Base-by-base conservation (phyloP, 768 basidiomycete species). In the Mycena filopes region DNA sequence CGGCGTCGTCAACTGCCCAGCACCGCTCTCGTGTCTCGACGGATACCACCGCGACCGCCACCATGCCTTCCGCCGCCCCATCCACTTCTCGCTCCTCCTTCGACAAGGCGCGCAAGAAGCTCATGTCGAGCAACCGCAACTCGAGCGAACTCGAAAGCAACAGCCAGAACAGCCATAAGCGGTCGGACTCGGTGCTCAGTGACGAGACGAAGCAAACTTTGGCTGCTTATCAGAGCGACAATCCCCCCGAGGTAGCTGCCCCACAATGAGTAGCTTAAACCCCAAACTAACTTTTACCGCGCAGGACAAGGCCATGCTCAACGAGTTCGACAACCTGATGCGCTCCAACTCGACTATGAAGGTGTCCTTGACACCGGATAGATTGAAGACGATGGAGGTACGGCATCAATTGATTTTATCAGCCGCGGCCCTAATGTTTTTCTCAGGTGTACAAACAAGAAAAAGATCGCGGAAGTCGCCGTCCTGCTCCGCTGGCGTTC, bases 261-360 rank as follows among this genome's bases (percentile, higher is more conserved):
- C 36, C 36, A 11, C 70, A 57, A 77, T 73, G 4, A 60, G 26
- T 42, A 54, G 47, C 31, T 66, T 70, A 23, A 54, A 62, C 55
- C 46, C 12, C 58, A 43, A 45, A 11, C 28, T 53, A 20, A 66
- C 42, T 69, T 59, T 55, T 54, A n/a, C n/a, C 16, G 11, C 42
- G 16, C 71, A 92, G 87, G 86, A 88, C 74, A 76, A 86, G 74
- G 74, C 80, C 67, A 75, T 85, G 71, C 82, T 87, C 60, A 89
- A 92, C 67, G 93, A 97, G 75, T 98, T 99, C 76, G 96, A 99
- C 77, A 89, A 95, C 76, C 82, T 98, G 77, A 91, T 99, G 89
- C 88, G 87, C 55, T 95, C 93, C 63, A 87, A 91, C 64, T 84
- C 91, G 62, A 98, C 96, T 21, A 93, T 98, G 92, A 98, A 95